These are phyloP conservation scores for Penicillium fimorum DNA, from an alignment of 495 filamentous ascomycete species.

Conservation along the genomic window DNA sequence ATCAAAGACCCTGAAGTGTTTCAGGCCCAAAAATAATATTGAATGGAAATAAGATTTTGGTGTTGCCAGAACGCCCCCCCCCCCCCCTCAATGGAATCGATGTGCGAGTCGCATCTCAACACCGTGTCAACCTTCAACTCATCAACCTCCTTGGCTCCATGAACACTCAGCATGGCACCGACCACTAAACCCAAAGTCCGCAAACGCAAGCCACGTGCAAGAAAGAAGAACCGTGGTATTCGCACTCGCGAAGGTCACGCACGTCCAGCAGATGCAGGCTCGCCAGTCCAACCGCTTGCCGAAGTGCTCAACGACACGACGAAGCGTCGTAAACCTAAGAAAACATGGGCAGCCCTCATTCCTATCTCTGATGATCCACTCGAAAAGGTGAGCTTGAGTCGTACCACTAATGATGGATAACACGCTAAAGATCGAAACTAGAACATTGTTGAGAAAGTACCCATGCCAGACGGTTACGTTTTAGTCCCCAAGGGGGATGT, in stretches of 20 bases:
- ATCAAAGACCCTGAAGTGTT: conserved; percentile 6
- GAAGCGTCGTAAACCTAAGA: conserved; percentile 4
- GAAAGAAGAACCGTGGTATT: background rate
- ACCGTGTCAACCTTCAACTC: conserved; percentile 3
- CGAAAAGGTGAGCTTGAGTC: conserved; percentile 17
- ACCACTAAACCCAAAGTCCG: conserved; percentile 11
- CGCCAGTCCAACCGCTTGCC: background rate
- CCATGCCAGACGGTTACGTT: conserved; percentile 37
- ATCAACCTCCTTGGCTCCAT: conserved; percentile 2
- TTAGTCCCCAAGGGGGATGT: conserved; percentile 52
- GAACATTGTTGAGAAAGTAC: conserved; percentile 31
- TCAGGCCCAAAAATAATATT: background rate
- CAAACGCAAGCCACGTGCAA: conserved; percentile 6
- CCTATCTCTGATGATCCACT: conserved; percentile 22
- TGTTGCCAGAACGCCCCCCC: background rate
- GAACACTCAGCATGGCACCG: conserved; percentile 8
- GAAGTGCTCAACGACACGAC: conserved; percentile 7
- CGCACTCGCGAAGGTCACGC: conserved; percentile 2
- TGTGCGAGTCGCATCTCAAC: background rate
- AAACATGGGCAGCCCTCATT: background rate
- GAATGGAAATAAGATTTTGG: background rate
- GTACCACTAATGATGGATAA: background rate
- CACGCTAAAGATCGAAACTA: conserved; percentile 7
- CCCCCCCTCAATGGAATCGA: background rate
- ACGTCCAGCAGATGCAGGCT: background rate